Evolutionary conservation across 2,329 filamentous ascomycete species (phyloP).

Genomic region (Ceratocystis albifundus): DNA sequence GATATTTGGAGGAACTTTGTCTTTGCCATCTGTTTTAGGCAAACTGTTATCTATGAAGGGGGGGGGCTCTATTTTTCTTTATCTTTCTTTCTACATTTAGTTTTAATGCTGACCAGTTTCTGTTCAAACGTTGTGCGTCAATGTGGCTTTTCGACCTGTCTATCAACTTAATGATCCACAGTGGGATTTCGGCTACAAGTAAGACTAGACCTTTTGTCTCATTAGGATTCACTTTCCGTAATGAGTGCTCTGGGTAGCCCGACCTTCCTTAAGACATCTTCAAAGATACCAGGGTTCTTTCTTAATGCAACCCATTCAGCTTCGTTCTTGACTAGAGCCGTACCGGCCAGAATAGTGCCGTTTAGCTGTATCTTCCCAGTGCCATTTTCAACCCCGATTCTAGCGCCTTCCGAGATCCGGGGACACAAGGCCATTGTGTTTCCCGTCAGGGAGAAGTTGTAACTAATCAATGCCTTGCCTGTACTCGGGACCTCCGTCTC

Average conservation of each 20-base stretch:
- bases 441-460: conserved; percentile 51
- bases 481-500: conserved; percentile 27
- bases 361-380: conserved; percentile 43
- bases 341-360: conserved; percentile 52
- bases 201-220: too few species aligned
- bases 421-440: conserved; percentile 44
- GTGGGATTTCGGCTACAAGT: too few species aligned
- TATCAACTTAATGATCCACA: too few species aligned
- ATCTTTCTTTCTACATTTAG: neutral
- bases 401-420: conserved; percentile 40
- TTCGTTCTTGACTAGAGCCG: conserved; percentile 49
- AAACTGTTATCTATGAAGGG: conserved; percentile 13
- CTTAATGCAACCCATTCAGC: conserved; percentile 46
- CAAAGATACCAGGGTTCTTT: conserved; percentile 27
- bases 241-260: conserved; percentile 25
- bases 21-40: neutral
- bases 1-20: conserved; percentile 1
- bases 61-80: neutral
- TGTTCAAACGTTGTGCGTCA: too few species aligned
- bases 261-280: conserved; percentile 26
- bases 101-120: neutral
- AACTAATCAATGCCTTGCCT: conserved; percentile 45
- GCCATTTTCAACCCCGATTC: conserved; percentile 26
- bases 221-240: neutral
- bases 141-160: too few species aligned